Base-by-base conservation (phyloP, 495 filamentous ascomycete genomes). In the Hypoxylon fragiforme region DNA sequence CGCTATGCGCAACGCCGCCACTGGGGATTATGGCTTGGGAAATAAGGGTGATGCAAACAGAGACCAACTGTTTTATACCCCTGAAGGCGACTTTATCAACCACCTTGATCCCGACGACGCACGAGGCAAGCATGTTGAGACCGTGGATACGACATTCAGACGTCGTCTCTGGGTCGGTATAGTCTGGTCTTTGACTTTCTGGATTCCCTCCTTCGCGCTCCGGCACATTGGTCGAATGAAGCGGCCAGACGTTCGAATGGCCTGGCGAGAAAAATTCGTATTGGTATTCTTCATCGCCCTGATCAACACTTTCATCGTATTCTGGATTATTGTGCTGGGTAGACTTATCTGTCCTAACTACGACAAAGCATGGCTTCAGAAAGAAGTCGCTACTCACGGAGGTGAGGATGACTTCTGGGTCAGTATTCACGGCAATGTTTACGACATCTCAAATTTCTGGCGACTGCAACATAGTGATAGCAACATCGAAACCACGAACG, bases 231-330 rank as follows among this genome's bases (percentile, higher is more conserved):
- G 94, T 13, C 87, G 94, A 14, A 98, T 97, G 94, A 96, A 96
- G 73, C 85, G 94, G 34, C 94, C 94, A 1, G 94, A 98, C 72
- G 89, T 98, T 34, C 87, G 94, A 1, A 88, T 97, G 83, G 94
- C 94, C 3, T 98, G 94, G 94, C 77, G 92, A 66, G 94, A 98
- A 62, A 98, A 98, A 71, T 30, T 98, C 31, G 85, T 96, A 3
- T 77, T 98, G 7, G 81, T 90, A 19, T 71, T 87, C 24, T 50
- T 96, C 50, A 97, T 98, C 54, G 65, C 90, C 16, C 58, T 97
- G 22, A 72, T 96, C 57, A 98, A 98, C 68, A 92, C 71, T 11
- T 66, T 83, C 32, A 82, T 98, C 54, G 80, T 96, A 39, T 98
- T 98, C 73, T 96, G 89, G 78, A 97, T 98, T 63, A 85, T 95